Evolutionary conservation across 495 filamentous ascomycete genomes (phyloP), one percentile per base, ranked within the genome.

Genomic region (Sporormia fimetaria): DNA sequence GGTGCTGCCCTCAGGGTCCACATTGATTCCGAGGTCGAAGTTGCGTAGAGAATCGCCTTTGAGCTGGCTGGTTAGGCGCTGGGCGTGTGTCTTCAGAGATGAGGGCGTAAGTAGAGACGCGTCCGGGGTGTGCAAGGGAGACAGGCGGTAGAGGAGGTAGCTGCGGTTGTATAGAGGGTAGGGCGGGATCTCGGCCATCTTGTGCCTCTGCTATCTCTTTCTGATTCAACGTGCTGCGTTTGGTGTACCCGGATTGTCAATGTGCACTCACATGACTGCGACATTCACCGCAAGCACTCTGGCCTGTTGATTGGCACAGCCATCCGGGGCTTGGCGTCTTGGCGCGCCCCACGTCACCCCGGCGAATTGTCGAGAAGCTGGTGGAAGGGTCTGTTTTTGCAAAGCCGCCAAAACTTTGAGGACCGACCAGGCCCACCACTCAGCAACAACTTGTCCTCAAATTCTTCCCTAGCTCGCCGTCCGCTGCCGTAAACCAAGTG

Each of bases 91-190:
- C n/a, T 34, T 30, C 15, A 62, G 51, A n/a, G 16, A 27, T 32
- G 6, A 18, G 29, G 2, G 39, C 42, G 16, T 46, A 27, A 60
- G 40, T 11, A 60, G 40, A 10, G 51, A 30, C 17, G 42, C 6
- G 5, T 43, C 23, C 32, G 57, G 53, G 22, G 55, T 55, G 38
- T 60, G 52, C 17, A 62, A 51, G 4, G 59, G 59, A 4, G 59
- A 62, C n/a, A 60, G 15, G 31, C 57, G 52, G 27, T 60, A 62
- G 34, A 60, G 41, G 17, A 47, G 50, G 47, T 60, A 60, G 17
- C 37, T 45, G 18, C 33, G 34, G 40, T 49, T 36, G 48, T 48
- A 51, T 15, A 52, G 48, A 4, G 47, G 52, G 22, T 56, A 56
- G 6, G 26, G 29, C 24, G 41, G 41, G 10, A 46, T 45, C n/a